phyloP scores from a whole-genome alignment of 2,329 filamentous ascomycete genomes.

The Diaporthe helianthi region DNA sequence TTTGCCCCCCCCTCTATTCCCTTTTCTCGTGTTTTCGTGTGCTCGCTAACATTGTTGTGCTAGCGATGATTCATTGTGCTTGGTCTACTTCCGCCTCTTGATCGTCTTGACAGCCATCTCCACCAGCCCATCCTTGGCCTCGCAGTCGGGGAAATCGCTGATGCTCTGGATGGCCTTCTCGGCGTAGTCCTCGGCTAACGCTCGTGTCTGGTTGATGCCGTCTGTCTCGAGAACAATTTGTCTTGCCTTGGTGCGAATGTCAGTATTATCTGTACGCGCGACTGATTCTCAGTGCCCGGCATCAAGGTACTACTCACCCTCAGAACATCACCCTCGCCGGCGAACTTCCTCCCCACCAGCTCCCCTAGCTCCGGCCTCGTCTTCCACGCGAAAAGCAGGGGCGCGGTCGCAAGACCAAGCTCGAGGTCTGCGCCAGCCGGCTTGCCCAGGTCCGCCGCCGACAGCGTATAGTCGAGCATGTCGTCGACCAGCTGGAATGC shows the following conservation, averaged over 20 bases:
- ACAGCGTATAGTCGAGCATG: slow-evolving; percentile 95
- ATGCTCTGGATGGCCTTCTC: slow-evolving; percentile 89
- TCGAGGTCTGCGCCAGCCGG: slow-evolving; percentile 94
- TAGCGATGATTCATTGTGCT: not conserved
- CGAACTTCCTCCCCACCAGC: slow-evolving; percentile 91
- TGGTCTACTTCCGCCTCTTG: slow-evolving; percentile 77
- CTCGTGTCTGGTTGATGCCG: slow-evolving; percentile 90
- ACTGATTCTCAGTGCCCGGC: too few species aligned
- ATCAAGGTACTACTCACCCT: slow-evolving; percentile 66
- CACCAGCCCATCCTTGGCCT: slow-evolving; percentile 88
- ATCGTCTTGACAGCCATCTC: slow-evolving; percentile 96
- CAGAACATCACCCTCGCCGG: slow-evolving; percentile 80
- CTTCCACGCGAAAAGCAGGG: slow-evolving; percentile 95
- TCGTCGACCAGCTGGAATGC: slow-evolving; percentile 98
- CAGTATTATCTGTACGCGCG: not conserved
- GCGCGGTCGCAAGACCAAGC: slow-evolving; percentile 90
- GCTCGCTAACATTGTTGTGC: not conserved
- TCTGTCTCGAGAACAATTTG: slow-evolving; percentile 83
- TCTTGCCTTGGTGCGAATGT: slow-evolving; percentile 69
- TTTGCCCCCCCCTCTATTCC: not conserved
- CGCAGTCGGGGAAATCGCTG: slow-evolving; percentile 84
- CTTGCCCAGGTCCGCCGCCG: slow-evolving; percentile 85
- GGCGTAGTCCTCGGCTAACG: slow-evolving; percentile 87
- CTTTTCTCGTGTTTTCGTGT: not conserved
- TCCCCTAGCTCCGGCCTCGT: slow-evolving; percentile 82